These are phyloP conservation scores for Punica granatum DNA, from an alignment of 345 rosid genomes.

Conservation along the genomic window DNA sequence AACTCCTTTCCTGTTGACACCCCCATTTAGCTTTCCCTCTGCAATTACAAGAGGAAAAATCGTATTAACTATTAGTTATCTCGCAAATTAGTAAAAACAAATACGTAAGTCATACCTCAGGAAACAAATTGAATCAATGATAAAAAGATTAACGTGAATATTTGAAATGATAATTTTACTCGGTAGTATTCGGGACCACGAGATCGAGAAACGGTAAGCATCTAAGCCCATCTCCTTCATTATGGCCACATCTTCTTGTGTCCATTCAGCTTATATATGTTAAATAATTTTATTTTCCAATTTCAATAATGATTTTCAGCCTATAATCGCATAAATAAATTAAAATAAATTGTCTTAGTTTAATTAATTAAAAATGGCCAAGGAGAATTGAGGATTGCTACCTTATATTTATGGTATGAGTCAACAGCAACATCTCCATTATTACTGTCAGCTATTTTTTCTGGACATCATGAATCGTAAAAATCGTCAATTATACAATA, in stretches of 20 bases:
- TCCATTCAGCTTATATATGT: background rate
- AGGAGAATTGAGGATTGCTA: background rate
- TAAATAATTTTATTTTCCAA: background rate
- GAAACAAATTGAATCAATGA: no score
- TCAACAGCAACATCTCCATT: conserved; percentile 51
- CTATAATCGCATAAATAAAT: background rate
- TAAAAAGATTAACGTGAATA: no score
- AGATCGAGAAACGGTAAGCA: conserved; percentile 17
- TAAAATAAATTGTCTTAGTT: background rate
- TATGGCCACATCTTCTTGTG: conserved; percentile 11
- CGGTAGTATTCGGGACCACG: conserved; percentile 18
- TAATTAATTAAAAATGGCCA: background rate
- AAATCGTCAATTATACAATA: background rate
- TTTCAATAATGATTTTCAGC: background rate
- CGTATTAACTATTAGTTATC: no score
- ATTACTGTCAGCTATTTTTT: conserved; percentile 29
- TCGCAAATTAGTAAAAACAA: no score
- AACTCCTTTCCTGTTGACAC: conserved; percentile 21
- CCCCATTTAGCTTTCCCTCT: conserved; percentile 21
- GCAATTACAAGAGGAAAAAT: conserved; percentile 22
- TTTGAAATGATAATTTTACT: conserved; percentile 2
- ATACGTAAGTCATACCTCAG: background rate
- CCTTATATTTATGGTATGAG: conserved; percentile 50
- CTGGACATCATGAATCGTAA: conserved; percentile 8
- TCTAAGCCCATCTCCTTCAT: conserved; percentile 18